Evolutionary conservation across 2,329 filamentous ascomycete species (phyloP).

Genomic region (Fusarium goolgardi): DNA sequence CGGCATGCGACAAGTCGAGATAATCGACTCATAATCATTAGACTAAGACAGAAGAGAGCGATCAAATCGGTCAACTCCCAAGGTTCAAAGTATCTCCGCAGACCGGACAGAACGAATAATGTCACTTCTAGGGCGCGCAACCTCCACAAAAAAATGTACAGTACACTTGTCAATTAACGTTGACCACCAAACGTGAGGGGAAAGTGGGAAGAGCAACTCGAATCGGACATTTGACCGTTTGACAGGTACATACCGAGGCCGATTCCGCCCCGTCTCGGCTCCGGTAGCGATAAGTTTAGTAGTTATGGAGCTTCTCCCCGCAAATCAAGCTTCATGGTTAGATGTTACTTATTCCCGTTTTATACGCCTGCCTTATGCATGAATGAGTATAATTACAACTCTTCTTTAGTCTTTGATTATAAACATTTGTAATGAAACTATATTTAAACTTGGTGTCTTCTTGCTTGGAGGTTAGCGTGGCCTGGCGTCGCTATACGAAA

Average conservation of each 20-base stretch:
- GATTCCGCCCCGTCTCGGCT: conserved; percentile 31
- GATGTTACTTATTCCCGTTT: conserved; percentile 8
- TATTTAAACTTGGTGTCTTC: neutral
- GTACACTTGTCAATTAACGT: neutral
- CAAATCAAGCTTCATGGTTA: conserved; percentile 8
- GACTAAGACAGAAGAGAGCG: conserved; percentile 1
- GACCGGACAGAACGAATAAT: conserved; percentile 14
- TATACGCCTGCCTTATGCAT: neutral
- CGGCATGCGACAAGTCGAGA: conserved; percentile 19
- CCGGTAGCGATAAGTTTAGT: conserved; percentile 9
- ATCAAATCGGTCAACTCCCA: neutral
- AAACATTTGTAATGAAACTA: neutral
- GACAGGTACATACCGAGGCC: conserved; percentile 29
- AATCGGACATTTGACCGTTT: conserved; percentile 9
- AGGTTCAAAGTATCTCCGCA: conserved; percentile 17
- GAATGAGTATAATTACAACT: neutral
- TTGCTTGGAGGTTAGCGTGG: neutral
- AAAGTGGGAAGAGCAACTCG: conserved; percentile 4
- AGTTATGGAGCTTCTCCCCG: conserved; percentile 9
- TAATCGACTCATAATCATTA: conserved; percentile 23
- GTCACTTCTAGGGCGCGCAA: conserved; percentile 2
- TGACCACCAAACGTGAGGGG: conserved; percentile 23
- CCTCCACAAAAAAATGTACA: conserved; percentile 28
- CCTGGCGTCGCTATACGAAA: neutral
- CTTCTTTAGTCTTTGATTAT: neutral